Conservation (phyloP, 495 filamentous ascomycete genomes). For the Aspergillus sparsus region DNA sequence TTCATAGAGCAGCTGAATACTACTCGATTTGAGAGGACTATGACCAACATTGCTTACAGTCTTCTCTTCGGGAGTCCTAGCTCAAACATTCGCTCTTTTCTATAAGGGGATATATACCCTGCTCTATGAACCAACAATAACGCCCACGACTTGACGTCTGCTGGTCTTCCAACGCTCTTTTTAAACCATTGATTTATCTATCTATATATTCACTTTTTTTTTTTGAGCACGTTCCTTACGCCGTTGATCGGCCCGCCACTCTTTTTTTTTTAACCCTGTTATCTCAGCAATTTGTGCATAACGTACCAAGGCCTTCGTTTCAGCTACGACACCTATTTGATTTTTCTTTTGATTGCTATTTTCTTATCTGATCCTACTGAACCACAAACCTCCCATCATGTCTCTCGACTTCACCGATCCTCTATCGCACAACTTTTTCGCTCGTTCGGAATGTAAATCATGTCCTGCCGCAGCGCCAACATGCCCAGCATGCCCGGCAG, state of each 20-base stretch:
- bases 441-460: slow-evolving; percentile 43
- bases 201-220: background rate
- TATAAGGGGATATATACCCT: slow-evolving; percentile 4
- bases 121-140: slow-evolving; percentile 33
- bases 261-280: slow-evolving; percentile 16
- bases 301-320: slow-evolving; percentile 8
- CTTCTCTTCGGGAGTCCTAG: slow-evolving; percentile 12
- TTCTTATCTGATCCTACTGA: background rate
- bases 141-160: slow-evolving; percentile 49
- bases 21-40: slow-evolving; percentile 27
- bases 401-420: slow-evolving; percentile 28
- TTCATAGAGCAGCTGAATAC: slow-evolving; percentile 15
- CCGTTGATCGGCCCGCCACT: slow-evolving; percentile 36
- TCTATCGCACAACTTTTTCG: slow-evolving; percentile 25
- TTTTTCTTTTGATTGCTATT: slow-evolving; percentile 9
- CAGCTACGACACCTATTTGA: slow-evolving; percentile 12
- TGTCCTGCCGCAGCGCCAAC: slow-evolving; percentile 46
- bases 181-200: background rate
- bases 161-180: slow-evolving; percentile 36
- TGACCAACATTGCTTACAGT: slow-evolving; percentile 29
- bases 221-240: slow-evolving; percentile 26
- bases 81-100: slow-evolving; percentile 31
- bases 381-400: slow-evolving; percentile 31
- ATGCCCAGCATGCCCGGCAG: slow-evolving; percentile 51
- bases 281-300: slow-evolving; percentile 4